Conservation (phyloP, 768 basidiomycete species). For the Cyclocybe cylindracea region DNA sequence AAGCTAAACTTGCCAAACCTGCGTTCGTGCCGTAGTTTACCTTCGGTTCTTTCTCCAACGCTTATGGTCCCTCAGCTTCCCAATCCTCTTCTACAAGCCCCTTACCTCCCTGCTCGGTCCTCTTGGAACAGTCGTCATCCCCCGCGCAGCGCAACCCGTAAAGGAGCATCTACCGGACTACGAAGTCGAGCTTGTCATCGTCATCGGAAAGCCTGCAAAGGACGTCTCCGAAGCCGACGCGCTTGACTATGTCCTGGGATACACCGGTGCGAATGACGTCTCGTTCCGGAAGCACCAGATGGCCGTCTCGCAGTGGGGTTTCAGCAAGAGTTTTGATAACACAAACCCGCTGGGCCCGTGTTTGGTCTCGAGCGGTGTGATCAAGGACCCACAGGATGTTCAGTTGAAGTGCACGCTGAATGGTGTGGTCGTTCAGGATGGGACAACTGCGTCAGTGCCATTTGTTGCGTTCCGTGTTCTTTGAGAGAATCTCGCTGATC, state of each 20-base stretch:
- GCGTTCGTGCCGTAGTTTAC: slow-evolving; percentile 40
- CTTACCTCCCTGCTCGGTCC: slow-evolving; percentile 70
- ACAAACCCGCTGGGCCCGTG: slow-evolving; percentile 82
- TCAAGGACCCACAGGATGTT: slow-evolving; percentile 68
- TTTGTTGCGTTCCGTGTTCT: neutral
- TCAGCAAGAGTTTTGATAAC: slow-evolving; percentile 84
- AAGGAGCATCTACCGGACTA: slow-evolving; percentile 77
- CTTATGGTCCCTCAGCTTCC: slow-evolving; percentile 43
- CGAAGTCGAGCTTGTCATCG: slow-evolving; percentile 79
- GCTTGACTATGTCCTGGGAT: slow-evolving; percentile 83
- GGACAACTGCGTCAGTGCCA: slow-evolving; percentile 67
- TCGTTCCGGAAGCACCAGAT: slow-evolving; percentile 86
- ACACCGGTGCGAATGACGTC: slow-evolving; percentile 81
- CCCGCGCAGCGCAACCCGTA: slow-evolving; percentile 67
- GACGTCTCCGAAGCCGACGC: slow-evolving; percentile 81
- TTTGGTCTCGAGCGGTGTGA: slow-evolving; percentile 63
- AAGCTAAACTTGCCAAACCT: slow-evolving; percentile 65
- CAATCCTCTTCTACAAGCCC: slow-evolving; percentile 82
- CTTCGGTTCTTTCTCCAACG: neutral
- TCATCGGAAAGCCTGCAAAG: slow-evolving; percentile 82
- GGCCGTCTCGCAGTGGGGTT: slow-evolving; percentile 82
- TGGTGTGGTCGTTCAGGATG: slow-evolving; percentile 68
- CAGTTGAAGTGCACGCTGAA: slow-evolving; percentile 68
- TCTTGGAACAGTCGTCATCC: slow-evolving; percentile 62
- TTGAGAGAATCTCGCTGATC: neutral